phyloP scores from a whole-genome alignment of 2,329 filamentous ascomycete genomes.

The Penicillium polonicum region DNA sequence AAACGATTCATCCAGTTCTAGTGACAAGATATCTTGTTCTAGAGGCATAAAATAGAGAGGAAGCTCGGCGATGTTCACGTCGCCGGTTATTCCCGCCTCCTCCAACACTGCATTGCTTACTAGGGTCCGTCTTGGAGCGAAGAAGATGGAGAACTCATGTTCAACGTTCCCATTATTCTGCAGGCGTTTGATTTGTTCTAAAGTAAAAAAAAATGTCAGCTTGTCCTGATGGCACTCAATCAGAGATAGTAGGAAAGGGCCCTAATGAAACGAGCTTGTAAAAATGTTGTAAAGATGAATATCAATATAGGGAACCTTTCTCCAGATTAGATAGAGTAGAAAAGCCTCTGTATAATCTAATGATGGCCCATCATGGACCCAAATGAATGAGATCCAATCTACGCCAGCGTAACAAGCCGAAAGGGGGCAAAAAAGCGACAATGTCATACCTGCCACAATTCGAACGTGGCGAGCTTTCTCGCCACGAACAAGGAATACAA shows the following conservation, averaged over 20 bases:
- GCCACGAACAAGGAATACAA: slow-evolving; percentile 88
- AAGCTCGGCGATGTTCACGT: slow-evolving; percentile 84
- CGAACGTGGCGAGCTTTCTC: slow-evolving; percentile 84
- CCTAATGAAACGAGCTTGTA: slow-evolving; percentile 45
- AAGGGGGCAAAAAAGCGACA: slow-evolving; percentile 12
- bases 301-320: slow-evolving; percentile 52
- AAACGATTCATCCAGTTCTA: slow-evolving; percentile 87
- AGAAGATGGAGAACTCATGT: slow-evolving; percentile 96
- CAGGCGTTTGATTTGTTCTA: slow-evolving; percentile 88
- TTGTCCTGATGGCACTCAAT: slow-evolving; percentile 54
- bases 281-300: slow-evolving; percentile 16
- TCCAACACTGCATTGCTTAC: slow-evolving; percentile 90
- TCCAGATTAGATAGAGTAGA: slow-evolving; percentile 57
- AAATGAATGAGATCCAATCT: slow-evolving; percentile 3
- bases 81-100: slow-evolving; percentile 87
- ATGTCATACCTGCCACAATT: slow-evolving; percentile 76
- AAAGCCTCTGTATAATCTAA: slow-evolving; percentile 57
- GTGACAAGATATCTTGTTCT: slow-evolving; percentile 84
- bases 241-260: slow-evolving; percentile 39
- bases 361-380: slow-evolving; percentile 48
- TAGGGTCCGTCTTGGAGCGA: slow-evolving; percentile 87
- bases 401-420: slow-evolving; percentile 3
- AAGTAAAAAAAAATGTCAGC: slow-evolving; percentile 52
- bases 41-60: slow-evolving; percentile 87
- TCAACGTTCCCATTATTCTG: slow-evolving; percentile 83